These are phyloP conservation scores for Kodamaea sp. DNA, from an alignment of 1,139 yeast genomes.

Conservation along the genomic window DNA sequence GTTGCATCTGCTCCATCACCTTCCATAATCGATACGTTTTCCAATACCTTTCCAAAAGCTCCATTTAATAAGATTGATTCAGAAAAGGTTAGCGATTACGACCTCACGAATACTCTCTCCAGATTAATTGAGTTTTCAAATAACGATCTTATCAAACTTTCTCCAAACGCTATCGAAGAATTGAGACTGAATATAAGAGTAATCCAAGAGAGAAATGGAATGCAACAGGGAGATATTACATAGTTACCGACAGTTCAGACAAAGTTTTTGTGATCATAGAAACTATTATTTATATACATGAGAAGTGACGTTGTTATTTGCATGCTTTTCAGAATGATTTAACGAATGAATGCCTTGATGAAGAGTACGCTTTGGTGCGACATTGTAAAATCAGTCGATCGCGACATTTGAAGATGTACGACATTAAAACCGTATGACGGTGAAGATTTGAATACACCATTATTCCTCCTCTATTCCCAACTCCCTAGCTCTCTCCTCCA, in stretches of 20 bases:
- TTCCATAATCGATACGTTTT: neutral
- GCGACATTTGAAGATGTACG: too few species aligned
- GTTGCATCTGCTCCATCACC: neutral
- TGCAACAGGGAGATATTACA: too few species aligned
- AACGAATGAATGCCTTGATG: too few species aligned
- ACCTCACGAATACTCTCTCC: slow-evolving; percentile 2
- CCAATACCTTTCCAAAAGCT: neutral
- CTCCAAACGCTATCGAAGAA: slow-evolving; percentile 1
- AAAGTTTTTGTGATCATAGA: too few species aligned
- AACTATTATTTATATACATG: too few species aligned
- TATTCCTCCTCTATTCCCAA: slow-evolving; percentile 57
- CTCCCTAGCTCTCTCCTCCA: slow-evolving; percentile 71
- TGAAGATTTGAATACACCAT: too few species aligned
- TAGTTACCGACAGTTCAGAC: too few species aligned
- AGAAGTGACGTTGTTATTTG: too few species aligned
- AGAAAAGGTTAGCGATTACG: slow-evolving; percentile 3
- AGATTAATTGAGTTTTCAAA: slow-evolving; percentile 4
- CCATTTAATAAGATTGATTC: neutral
- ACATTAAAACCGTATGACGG: too few species aligned
- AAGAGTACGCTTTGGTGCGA: too few species aligned
- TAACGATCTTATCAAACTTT: slow-evolving; percentile 2
- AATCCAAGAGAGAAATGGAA: neutral
- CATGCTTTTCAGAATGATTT: too few species aligned
- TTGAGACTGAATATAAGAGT: slow-evolving; percentile 1
- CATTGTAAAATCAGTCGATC: too few species aligned